phyloP scores from a whole-genome alignment of 23 red algal species.

The Cyanidium caldarium region DNA sequence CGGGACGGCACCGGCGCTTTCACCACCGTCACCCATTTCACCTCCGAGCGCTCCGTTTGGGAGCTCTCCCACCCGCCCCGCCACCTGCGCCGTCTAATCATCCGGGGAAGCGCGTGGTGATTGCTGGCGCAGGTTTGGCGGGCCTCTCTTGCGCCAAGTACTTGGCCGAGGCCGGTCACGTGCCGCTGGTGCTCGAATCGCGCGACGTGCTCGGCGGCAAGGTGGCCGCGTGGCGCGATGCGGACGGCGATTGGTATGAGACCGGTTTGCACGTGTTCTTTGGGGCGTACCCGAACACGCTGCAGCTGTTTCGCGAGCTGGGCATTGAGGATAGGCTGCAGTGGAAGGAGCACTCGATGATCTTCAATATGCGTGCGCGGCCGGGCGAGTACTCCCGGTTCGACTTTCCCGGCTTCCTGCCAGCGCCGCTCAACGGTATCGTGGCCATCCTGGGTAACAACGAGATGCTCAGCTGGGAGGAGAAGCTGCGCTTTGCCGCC shows the following conservation, averaged over 20 bases:
- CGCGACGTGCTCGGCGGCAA: constrained; percentile 92
- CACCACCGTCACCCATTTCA: neutral
- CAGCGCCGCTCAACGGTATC: constrained; percentile 84
- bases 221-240: constrained; percentile 94
- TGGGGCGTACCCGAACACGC: constrained; percentile 92
- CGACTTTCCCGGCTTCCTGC: constrained; percentile 68
- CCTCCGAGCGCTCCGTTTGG: neutral
- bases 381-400: constrained; percentile 59
- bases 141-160: constrained; percentile 96
- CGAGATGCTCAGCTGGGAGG: constrained; percentile 87
- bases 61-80: neutral
- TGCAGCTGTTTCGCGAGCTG: constrained; percentile 74
- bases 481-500: constrained; percentile 77
- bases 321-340: constrained; percentile 73
- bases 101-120: constrained; percentile 15
- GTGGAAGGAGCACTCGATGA: constrained; percentile 97
- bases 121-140: constrained; percentile 83
- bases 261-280: constrained; percentile 98
- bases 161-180: constrained; percentile 56
- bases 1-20: neutral
- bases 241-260: constrained; percentile 98
- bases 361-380: constrained; percentile 60
- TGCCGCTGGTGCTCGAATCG: constrained; percentile 54
- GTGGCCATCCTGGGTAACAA: constrained; percentile 71
- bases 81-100: neutral